phyloP scores from a whole-genome alignment of 495 filamentous ascomycete genomes.

The Amphirosellinia nigrospora region DNA sequence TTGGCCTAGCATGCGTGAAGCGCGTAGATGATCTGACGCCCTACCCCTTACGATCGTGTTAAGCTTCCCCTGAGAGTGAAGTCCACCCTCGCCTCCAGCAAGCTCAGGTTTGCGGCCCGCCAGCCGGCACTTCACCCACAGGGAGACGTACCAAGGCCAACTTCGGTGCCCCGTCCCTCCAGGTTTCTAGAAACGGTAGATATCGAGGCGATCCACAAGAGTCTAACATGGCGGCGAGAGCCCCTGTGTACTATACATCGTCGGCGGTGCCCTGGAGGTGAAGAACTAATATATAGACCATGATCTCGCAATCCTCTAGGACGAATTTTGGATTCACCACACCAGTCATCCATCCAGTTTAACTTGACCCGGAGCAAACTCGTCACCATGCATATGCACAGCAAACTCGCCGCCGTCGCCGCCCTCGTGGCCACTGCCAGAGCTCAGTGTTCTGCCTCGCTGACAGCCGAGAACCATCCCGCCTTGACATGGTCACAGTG shows the following conservation, averaged over 20 bases:
- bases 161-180: not conserved
- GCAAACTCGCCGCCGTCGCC: constrained; percentile 34
- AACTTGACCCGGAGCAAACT: constrained; percentile 32
- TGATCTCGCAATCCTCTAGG: constrained; percentile 18
- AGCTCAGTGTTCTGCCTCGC: constrained; percentile 59
- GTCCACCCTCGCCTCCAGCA: constrained; percentile 1
- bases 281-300: constrained; percentile 21
- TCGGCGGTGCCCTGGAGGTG: not conserved
- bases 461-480: constrained; percentile 61
- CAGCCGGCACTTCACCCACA: constrained; percentile 16
- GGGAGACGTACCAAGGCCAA: constrained; percentile 1
- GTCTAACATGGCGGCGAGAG: not conserved
- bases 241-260: not conserved
- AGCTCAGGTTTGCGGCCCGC: constrained; percentile 22
- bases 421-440: constrained; percentile 45
- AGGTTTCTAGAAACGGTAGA: constrained; percentile 18
- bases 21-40: not conserved
- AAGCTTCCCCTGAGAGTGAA: not conserved
- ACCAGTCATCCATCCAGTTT: constrained; percentile 27
- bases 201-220: not conserved
- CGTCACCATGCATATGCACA: constrained; percentile 35
- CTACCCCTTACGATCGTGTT: constrained; percentile 14
- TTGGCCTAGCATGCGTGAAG: constrained; percentile 19
- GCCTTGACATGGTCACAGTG: constrained; percentile 62
- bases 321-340: constrained; percentile 16